Conservation (phyloP, 306 rosid genomes). For the Castanopsis chinensis region DNA sequence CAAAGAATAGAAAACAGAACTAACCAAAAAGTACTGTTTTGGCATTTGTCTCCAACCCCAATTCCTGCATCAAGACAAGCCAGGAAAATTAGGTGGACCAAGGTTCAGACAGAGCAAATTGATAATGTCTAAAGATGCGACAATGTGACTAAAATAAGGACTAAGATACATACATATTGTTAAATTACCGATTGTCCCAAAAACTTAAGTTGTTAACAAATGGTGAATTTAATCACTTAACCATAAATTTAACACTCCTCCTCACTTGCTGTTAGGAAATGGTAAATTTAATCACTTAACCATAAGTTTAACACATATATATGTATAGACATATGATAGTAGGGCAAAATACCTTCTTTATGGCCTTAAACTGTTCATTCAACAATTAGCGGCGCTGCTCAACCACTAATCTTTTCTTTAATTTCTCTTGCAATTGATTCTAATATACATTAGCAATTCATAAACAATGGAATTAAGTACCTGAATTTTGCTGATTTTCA, state of each 20-base stretch:
- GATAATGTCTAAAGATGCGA: background rate
- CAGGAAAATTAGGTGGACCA: slow-evolving; percentile 11
- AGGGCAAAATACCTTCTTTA: slow-evolving; percentile 68
- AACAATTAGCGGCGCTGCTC: slow-evolving; percentile 92
- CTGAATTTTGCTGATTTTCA: slow-evolving; percentile 95
- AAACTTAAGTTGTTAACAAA: too few relatives aligned
- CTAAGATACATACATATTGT: background rate
- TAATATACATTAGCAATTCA: background rate
- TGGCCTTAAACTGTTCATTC: slow-evolving; percentile 96
- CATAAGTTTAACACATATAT: too few relatives aligned
- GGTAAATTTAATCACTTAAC: too few relatives aligned
- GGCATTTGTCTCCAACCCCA: slow-evolving; percentile 78
- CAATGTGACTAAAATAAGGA: background rate
- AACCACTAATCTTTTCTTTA: slow-evolving; percentile 95
- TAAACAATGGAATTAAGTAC: slow-evolving; percentile 35
- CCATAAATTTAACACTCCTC: too few relatives aligned
- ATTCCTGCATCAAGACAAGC: background rate
- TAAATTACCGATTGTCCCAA: too few relatives aligned
- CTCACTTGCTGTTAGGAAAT: too few relatives aligned
- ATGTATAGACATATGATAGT: background rate
- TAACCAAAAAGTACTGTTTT: slow-evolving; percentile 94
- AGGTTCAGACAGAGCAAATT: slow-evolving; percentile 22
- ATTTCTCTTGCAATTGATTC: slow-evolving; percentile 98
- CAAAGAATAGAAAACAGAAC: slow-evolving; percentile 23
- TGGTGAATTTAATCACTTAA: too few relatives aligned